Evolutionary conservation across 2,329 filamentous ascomycete species (phyloP).

Genomic region (Aspergillus sp.): DNA sequence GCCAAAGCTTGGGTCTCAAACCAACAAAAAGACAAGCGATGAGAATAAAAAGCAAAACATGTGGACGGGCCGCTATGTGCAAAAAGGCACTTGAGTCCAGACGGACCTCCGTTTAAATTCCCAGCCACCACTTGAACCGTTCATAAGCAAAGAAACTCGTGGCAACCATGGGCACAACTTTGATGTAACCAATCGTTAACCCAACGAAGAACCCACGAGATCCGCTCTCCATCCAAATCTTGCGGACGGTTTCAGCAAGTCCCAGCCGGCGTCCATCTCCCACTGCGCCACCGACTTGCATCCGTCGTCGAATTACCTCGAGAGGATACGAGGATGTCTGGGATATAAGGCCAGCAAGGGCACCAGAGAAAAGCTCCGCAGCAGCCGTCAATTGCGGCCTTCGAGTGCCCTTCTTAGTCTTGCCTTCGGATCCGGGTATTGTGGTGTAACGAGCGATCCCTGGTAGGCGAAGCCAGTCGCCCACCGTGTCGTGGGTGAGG

Average conservation of each 20-base stretch:
- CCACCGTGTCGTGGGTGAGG: constrained; percentile 84
- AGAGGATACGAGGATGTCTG: constrained; percentile 91
- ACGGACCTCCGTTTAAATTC: constrained; percentile 47
- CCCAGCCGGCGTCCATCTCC: constrained; percentile 76
- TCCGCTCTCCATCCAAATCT: constrained; percentile 71
- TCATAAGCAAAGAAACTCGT: constrained; percentile 64
- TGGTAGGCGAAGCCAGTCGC: constrained; percentile 71
- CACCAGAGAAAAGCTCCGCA: constrained; percentile 79
- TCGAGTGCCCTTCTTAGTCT: constrained; percentile 42
- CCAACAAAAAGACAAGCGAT: constrained; percentile 1
- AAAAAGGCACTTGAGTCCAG: background rate
- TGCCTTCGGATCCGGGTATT: constrained; percentile 52
- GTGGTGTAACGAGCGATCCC: constrained; percentile 66
- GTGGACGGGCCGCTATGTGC: background rate
- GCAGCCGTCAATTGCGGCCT: constrained; percentile 71
- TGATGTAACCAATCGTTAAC: constrained; percentile 88
- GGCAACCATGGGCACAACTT: constrained; percentile 84
- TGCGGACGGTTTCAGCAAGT: constrained; percentile 68
- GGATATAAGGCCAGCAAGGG: constrained; percentile 77
- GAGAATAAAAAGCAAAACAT: no score
- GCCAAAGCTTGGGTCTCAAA: constrained; percentile 7
- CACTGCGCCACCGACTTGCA: constrained; percentile 94
- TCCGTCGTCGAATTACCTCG: constrained; percentile 82
- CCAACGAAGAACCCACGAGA: constrained; percentile 84
- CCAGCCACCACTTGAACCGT: constrained; percentile 56